Base-by-base conservation (phyloP, 1,139 yeast genomes). In the Pichia sp. region DNA sequence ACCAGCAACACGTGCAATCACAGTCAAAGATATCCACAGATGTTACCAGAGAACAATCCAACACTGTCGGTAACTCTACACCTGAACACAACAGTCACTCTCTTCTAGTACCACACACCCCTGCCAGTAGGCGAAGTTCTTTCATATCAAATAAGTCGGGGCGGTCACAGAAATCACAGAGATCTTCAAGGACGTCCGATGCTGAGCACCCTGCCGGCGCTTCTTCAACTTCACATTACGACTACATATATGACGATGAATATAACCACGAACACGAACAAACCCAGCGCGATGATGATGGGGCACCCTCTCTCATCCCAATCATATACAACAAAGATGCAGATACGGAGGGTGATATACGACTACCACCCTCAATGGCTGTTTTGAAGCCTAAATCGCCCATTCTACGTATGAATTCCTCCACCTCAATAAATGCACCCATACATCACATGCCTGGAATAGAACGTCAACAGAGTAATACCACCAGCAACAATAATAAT, bases 301-400 rank as follows among this genome's bases (percentile, higher is more conserved):
- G n/a, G n/a, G n/a, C n/a, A n/a, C n/a, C n/a, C n/a, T n/a, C n/a
- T 15, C 6, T 6, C n/a, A 23, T 6, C 15, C 14, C 9, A 13
- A 24, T 14, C 27, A 14, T 15, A 35, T 38, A 18, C 14, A 8
- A 3, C n/a, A n/a, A 6, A 17, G 16, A 6, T 38, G 21, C 45
- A 52, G 50, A 41, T 42, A 40, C 34, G 9, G 17, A 36, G 6
- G 33, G 30, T 5, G 33, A 44, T 30, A 23, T 36, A 10, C 47
- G 46, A 27, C 23, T 54, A 21, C 87, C 87, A 3, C 82, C 87
- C 9, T 77, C 84, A 9, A 78, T 79, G 87, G 63, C 69, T 15
- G 75, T 72, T 46, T 64, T 76, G 39, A 78, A 72, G 40, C 87
- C 88, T 11, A 78, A 74, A 48, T 73, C 77, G 18, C 87, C 88